Base-by-base conservation (phyloP, 2,329 filamentous ascomycete genomes). In the Fusarium denticulatum region DNA sequence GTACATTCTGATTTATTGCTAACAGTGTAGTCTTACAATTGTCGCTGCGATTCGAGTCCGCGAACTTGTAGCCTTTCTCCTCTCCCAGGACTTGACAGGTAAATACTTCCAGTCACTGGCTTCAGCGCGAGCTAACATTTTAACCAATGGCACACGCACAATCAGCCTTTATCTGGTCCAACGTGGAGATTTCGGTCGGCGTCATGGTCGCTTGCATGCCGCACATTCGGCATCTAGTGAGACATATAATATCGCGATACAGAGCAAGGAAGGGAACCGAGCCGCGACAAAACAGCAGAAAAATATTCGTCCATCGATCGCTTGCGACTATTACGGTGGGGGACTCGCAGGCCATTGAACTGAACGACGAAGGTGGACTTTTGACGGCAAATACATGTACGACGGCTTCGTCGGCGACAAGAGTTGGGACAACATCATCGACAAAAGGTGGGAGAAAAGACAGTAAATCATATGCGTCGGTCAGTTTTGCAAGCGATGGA, bases 131-230 rank as follows among this genome's bases (percentile, higher is more conserved):
- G 32, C 52, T 72, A 34, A 64, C 28, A 1, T 24, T 5, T 8
- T 1, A 13, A 4, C 2, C 7, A 62, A 62, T 68, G 16, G 46
- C 28, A 2, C 57, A 72, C 3, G 69, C 68, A 6, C 56, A 72
- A 46, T 39, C 45, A 12, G 64, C 69, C n/a, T 47, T 59, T 11
- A 55, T 71, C 6, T 71, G 68, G 68, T 56, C 57, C 10, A 59
- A 46, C 30, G 43, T 72, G 1, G 69, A 71, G 24, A 47, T 71
- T 16, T 64, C 40, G 2, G 69, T 64, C 8, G 69, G 69, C 6
- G 45, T 72, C 12, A 72, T 72, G 64, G 69, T 72, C 12, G 69
- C 69, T 10, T 69, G 69, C 24, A 69, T 72, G 69, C 69, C 69
- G 28, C 64, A 72, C 11, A 47, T 59, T 30, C 64, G 63, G 4